These are phyloP conservation scores for Glonium stellatum DNA, from an alignment of 495 filamentous ascomycete species.

Conservation along the genomic window DNA sequence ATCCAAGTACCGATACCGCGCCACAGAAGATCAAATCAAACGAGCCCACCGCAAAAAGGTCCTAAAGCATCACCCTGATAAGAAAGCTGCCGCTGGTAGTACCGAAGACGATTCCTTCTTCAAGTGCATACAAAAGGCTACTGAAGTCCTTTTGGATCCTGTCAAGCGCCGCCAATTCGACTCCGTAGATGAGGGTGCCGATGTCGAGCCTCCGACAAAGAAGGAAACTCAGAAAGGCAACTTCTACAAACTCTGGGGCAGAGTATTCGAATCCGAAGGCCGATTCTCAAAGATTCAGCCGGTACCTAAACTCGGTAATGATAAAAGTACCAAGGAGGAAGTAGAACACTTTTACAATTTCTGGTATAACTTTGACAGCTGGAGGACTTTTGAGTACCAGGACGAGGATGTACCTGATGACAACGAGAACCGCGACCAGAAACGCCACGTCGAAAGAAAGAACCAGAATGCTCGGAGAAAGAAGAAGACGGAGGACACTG, in stretches of 20 bases:
- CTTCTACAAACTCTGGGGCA: conserved; percentile 89
- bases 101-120: conserved; percentile 97
- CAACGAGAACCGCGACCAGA: conserved; percentile 97
- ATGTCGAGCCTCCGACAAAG: conserved; percentile 85
- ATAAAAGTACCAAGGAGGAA: conserved; percentile 76
- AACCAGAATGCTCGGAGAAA: conserved; percentile 95
- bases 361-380: conserved; percentile 99
- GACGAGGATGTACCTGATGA: conserved; percentile 98
- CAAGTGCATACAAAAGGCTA: conserved; percentile 99
- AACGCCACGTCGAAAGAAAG: conserved; percentile 94
- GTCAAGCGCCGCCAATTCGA: conserved; percentile 92
- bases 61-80: conserved; percentile 95
- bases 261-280: conserved; percentile 78
- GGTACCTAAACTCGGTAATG: conserved; percentile 77
- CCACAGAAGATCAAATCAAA: conserved; percentile 97
- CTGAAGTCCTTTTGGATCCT: conserved; percentile 86
- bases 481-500: conserved; percentile 97
- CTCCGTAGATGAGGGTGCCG: conserved; percentile 87
- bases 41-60: conserved; percentile 99
- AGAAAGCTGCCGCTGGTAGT: conserved; percentile 84
- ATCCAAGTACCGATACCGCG: conserved; percentile 80
- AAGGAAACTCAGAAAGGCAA: conserved; percentile 77
- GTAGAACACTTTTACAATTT: conserved; percentile 98
- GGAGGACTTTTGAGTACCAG: conserved; percentile 94
- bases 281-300: conserved; percentile 88